Conservation (phyloP, 441 rosid species). For the Metrosideros polymorpha region DNA sequence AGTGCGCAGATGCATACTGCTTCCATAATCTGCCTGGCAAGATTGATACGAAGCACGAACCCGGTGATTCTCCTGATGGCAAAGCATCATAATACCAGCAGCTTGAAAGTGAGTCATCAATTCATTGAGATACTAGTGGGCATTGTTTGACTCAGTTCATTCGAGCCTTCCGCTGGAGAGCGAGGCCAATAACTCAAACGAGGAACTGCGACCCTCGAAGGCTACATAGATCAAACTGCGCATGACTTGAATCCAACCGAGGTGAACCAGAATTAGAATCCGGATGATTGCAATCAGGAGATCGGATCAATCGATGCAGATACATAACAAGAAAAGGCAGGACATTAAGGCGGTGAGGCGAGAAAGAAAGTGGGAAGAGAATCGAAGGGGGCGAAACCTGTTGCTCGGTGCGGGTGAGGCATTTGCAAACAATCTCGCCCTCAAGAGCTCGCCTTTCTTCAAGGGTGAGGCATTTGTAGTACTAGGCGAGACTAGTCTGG, state of each 20-base stretch:
- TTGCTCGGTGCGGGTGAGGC: constrained; percentile 92
- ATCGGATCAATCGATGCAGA: neutral
- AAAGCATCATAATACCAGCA: constrained; percentile 45
- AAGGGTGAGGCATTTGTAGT: constrained; percentile 97
- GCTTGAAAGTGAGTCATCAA: constrained; percentile 58
- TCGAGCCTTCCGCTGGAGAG: constrained; percentile 56
- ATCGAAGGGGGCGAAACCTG: constrained; percentile 38
- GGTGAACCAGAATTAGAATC: neutral
- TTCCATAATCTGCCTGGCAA: no score
- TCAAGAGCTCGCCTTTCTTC: constrained; percentile 97
- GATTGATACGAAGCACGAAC: constrained; percentile 73
- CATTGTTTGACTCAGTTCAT: constrained; percentile 71
- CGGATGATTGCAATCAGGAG: neutral
- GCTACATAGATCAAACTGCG: no score
- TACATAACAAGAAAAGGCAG: neutral
- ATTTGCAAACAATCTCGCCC: constrained; percentile 98
- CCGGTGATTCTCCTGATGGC: constrained; percentile 53
- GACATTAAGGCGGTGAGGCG: neutral
- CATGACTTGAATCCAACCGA: neutral
- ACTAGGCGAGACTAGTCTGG: constrained; percentile 94
- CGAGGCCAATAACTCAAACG: neutral
- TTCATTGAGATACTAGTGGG: constrained; percentile 69
- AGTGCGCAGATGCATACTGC: no score
- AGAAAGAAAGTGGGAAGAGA: neutral
- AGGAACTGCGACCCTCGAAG: neutral